These are phyloP conservation scores for Vittaforma corneae DNA, from an alignment of 371 early-diverging fungal species.

Conservation along the genomic window DNA sequence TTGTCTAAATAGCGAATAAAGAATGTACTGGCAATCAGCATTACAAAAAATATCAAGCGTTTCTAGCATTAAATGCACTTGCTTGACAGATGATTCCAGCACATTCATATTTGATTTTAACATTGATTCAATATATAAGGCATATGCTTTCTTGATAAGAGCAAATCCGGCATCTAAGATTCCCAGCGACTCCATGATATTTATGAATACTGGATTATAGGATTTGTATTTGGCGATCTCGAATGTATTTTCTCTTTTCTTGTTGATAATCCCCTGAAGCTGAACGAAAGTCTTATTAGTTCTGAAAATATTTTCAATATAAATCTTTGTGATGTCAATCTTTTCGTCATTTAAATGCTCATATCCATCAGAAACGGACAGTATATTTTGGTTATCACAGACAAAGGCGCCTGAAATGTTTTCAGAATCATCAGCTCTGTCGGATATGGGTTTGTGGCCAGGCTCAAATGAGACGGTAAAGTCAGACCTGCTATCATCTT, in stretches of 20 bases:
- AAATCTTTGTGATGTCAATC: too few species aligned
- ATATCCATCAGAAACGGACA: constrained; percentile 20
- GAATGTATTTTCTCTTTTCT: background rate
- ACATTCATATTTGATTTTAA: background rate
- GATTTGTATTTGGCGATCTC: background rate
- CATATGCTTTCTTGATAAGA: background rate
- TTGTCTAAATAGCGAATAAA: background rate
- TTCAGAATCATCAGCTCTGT: too few species aligned
- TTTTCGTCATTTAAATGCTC: background rate
- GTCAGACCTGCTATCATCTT: too few species aligned
- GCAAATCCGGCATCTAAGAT: background rate
- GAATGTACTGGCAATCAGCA: background rate
- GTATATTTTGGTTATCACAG: too few species aligned
- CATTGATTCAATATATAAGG: background rate
- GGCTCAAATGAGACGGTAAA: too few species aligned
- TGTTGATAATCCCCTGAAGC: background rate
- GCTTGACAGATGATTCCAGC: background rate
- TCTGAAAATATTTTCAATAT: too few species aligned
- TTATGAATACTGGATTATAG: background rate
- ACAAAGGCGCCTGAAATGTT: too few species aligned
- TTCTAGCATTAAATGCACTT: background rate
- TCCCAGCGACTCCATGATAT: background rate
- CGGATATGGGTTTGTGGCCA: too few species aligned
- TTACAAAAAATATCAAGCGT: background rate
- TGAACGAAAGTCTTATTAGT: too few species aligned